phyloP scores from a whole-genome alignment of 805 yeast species.

The Cyberlindnera samutprakarnensis region DNA sequence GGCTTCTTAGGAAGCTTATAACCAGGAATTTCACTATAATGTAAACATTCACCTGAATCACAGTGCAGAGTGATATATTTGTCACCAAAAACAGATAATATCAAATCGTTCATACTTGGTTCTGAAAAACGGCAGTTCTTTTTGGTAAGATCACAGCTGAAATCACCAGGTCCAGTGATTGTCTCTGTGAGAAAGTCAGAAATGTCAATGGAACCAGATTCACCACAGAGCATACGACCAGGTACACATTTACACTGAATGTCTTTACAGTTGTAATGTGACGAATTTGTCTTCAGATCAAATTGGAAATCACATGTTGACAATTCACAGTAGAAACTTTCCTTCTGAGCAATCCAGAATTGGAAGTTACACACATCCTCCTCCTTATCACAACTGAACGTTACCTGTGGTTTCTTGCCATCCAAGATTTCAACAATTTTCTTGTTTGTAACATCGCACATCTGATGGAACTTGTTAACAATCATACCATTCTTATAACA shows the following conservation, averaged over 20 bases:
- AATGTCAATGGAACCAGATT: conserved; percentile 88
- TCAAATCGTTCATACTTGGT: conserved; percentile 93
- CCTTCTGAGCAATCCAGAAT: conserved; percentile 89
- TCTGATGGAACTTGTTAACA: conserved; percentile 75
- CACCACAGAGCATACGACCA: conserved; percentile 89
- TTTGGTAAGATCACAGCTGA: conserved; percentile 62
- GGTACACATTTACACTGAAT: conserved; percentile 89
- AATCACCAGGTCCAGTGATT: conserved; percentile 89
- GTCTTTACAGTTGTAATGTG: conserved; percentile 70
- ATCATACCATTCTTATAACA: conserved; percentile 83
- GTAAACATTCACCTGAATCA: conserved; percentile 84
- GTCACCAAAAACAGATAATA: conserved; percentile 91
- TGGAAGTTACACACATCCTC: conserved; percentile 74
- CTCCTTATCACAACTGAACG: conserved; percentile 77
- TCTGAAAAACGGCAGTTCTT: conserved; percentile 76
- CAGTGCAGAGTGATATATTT: conserved; percentile 78
- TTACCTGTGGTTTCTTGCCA: conserved; percentile 84
- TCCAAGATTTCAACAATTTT: conserved; percentile 75
- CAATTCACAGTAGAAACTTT: conserved; percentile 86
- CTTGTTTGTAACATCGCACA: conserved; percentile 89
- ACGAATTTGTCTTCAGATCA: conserved; percentile 53
- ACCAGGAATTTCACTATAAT: conserved; percentile 89
- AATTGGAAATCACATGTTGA: conserved; percentile 62
- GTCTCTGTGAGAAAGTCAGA: conserved; percentile 88
- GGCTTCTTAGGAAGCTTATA: conserved; percentile 55